Evolutionary conservation across 1,284 basidiomycete species (phyloP).

Genomic region (Trichosporon ovoides): DNA sequence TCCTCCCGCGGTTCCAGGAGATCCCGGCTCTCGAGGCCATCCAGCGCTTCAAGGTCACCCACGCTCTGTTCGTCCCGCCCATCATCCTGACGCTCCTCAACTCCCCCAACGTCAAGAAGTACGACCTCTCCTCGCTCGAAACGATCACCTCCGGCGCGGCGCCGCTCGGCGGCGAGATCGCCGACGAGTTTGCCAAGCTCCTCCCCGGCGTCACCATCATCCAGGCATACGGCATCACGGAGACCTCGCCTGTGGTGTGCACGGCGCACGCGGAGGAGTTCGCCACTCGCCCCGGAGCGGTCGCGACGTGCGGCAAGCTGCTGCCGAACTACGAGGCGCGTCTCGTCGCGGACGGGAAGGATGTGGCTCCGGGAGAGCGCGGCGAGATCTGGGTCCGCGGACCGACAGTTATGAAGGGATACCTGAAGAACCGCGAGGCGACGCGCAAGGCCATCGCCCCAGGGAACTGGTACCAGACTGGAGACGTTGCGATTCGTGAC

Average conservation of each 20-base stretch:
- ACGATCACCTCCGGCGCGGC: conserved; percentile 74
- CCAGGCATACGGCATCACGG: conserved; percentile 50
- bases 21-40: conserved; percentile 60
- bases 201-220: conserved; percentile 27
- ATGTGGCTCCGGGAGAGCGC: conserved; percentile 54
- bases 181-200: conserved; percentile 25
- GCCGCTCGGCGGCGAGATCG: conserved; percentile 58
- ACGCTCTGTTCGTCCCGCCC: conserved; percentile 71
- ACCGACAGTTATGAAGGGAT: conserved; percentile 71
- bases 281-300: conserved; percentile 51
- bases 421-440: conserved; percentile 60
- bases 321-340: conserved; percentile 73
- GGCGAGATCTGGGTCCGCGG: conserved; percentile 80
- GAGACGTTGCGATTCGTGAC: conserved; percentile 64
- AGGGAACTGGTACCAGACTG: conserved; percentile 73
- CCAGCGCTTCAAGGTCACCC: conserved; percentile 62
- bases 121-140: conserved; percentile 61
- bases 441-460: conserved; percentile 57
- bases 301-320: conserved; percentile 62
- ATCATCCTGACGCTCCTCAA: conserved; percentile 59
- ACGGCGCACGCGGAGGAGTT: conserved; percentile 30
- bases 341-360: conserved; percentile 54
- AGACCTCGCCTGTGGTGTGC: conserved; percentile 48
- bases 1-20: conserved; percentile 62
- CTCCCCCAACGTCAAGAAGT: conserved; percentile 59